A percentile compares a stretch with the other conserved stretches of the same genome.
Evolutionary conservation across 2,329 filamentous ascomycete species (phyloP).

Genomic region (Botrytis cinerea): DNA sequence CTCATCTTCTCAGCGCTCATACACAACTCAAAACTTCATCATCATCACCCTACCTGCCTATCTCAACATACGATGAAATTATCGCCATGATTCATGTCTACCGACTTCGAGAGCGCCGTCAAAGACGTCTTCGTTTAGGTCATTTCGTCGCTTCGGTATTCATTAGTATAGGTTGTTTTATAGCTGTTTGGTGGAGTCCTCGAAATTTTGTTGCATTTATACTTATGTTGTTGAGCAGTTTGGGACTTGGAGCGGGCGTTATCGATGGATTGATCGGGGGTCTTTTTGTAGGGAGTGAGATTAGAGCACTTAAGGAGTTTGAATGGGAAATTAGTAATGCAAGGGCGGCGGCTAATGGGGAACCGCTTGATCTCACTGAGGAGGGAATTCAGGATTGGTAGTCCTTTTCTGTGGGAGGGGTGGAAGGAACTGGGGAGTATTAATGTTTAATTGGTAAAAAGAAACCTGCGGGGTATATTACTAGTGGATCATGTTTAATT

Average conservation of each 20-base stretch:
- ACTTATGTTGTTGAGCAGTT: constrained; percentile 75
- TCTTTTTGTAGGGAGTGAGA: constrained; percentile 81
- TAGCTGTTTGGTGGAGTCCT: constrained; percentile 85
- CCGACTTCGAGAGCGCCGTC: constrained; percentile 66
- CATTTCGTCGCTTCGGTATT: constrained; percentile 73
- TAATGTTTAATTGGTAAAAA: constrained; percentile 12
- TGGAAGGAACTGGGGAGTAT: rapidly evolving
- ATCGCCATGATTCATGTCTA: constrained; percentile 71
- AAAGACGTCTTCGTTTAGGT: constrained; percentile 68
- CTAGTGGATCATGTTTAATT: background rate
- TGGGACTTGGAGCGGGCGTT: constrained; percentile 74
- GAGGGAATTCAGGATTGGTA: constrained; percentile 18
- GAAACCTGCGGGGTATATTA: background rate
- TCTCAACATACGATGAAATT: constrained; percentile 69
- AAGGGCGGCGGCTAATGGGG: constrained; percentile 43
- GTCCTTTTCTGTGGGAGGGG: background rate
- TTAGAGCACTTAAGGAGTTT: constrained; percentile 84
- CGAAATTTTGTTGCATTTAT: constrained; percentile 76
- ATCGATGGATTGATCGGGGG: constrained; percentile 84
- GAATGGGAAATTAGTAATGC: constrained; percentile 86
- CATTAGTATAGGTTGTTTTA: constrained; percentile 71
- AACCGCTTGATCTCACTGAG: constrained; percentile 26
- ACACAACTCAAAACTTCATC: constrained; percentile 32
- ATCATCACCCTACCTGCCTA: constrained; percentile 43
- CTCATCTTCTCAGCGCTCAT: constrained; percentile 3